Evolutionary conservation across 2,329 filamentous ascomycete genomes (phyloP).

Genomic region (Podosphaera aphanis): DNA sequence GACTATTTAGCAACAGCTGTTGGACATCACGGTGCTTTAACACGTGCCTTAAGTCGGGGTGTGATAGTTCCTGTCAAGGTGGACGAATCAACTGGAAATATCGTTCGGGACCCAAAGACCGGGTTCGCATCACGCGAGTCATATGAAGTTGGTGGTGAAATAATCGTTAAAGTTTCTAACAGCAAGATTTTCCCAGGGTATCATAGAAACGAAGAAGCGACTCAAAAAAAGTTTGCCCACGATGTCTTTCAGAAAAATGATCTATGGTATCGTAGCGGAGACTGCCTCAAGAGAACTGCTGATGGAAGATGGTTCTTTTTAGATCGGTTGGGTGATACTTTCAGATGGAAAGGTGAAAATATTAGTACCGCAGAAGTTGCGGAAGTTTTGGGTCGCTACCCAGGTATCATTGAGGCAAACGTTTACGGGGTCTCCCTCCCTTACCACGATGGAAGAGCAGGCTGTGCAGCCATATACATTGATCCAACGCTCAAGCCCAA

Average conservation of each 20-base stretch:
- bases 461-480: constrained; percentile 39
- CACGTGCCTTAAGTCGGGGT: constrained; percentile 28
- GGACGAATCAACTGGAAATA: constrained; percentile 43
- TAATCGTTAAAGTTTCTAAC: constrained; percentile 36
- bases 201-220: constrained; percentile 41
- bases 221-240: constrained; percentile 37
- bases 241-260: constrained; percentile 46
- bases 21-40: constrained; percentile 45
- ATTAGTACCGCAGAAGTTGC: constrained; percentile 44
- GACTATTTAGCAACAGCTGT: constrained; percentile 40
- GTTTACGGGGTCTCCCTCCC: constrained; percentile 46
- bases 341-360: constrained; percentile 51
- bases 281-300: constrained; percentile 34
- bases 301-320: constrained; percentile 49
- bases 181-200: constrained; percentile 42
- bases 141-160: constrained; percentile 51
- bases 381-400: constrained; percentile 34
- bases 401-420: constrained; percentile 39
- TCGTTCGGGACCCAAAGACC: constrained; percentile 40
- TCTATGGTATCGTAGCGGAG: constrained; percentile 43
- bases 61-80: constrained; percentile 42
- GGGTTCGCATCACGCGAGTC: constrained; percentile 40
- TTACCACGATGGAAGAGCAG: constrained; percentile 43
- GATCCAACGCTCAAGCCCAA: constrained; percentile 21
- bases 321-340: constrained; percentile 50